Conservation (phyloP, 345 rosid species). For the Brassica rapa region DNA sequence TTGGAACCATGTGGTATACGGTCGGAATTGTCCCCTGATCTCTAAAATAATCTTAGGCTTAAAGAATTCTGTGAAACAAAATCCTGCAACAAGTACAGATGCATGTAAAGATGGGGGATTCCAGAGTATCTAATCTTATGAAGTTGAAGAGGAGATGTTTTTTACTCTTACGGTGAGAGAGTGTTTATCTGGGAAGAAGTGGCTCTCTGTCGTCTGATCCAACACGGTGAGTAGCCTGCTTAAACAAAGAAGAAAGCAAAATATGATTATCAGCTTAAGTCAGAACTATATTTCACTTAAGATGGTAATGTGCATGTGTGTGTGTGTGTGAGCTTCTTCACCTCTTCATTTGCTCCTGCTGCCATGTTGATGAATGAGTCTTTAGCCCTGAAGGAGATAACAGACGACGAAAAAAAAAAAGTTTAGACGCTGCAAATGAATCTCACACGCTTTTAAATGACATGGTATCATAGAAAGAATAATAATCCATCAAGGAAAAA, state of each 20-base stretch:
- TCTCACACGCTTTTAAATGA: neutral
- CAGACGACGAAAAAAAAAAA: neutral
- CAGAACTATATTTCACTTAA: neutral
- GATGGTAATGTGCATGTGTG: neutral
- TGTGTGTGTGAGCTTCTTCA: constrained; percentile 27
- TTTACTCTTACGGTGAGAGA: constrained; percentile 9
- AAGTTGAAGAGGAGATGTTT: neutral
- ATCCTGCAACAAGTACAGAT: constrained; percentile 19
- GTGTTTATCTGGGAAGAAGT: constrained; percentile 42
- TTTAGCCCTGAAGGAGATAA: constrained; percentile 57
- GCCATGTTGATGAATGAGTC: constrained; percentile 80
- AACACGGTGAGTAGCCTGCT: constrained; percentile 41
- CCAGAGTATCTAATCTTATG: neutral
- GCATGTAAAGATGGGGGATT: neutral
- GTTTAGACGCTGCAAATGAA: neutral
- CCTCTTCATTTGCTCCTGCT: constrained; percentile 93
- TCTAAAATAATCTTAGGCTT: constrained; percentile 31
- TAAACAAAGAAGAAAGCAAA: neutral
- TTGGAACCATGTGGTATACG: constrained; percentile 15
- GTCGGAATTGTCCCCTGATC: neutral
- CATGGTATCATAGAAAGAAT: neutral
- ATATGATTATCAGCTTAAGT: neutral
- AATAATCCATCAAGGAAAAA: neutral
- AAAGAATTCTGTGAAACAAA: constrained; percentile 36
- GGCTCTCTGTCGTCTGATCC: constrained; percentile 38